These are phyloP conservation scores for Candida pseudocylindracea DNA, from an alignment of 1,139 yeast genomes.

Conservation along the genomic window DNA sequence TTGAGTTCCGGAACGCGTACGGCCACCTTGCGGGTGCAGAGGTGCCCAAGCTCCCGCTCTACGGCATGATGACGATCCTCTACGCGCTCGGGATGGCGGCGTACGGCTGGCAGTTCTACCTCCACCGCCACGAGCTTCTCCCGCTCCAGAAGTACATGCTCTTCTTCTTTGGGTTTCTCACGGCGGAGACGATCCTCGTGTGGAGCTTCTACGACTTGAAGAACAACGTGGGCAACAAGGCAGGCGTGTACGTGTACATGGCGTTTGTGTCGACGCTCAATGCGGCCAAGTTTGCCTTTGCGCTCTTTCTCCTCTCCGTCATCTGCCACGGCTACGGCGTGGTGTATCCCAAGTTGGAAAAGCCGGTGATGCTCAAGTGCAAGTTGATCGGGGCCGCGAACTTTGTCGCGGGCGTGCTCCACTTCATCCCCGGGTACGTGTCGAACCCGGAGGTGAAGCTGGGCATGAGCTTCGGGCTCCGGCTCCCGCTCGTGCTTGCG, in stretches of 20 bases:
- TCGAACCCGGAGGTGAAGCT: conserved; percentile 3
- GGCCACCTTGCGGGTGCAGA: conserved; percentile 82
- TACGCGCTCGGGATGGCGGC: conserved; percentile 65
- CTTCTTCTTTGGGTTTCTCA: conserved; percentile 64
- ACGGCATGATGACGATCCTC: conserved; percentile 66
- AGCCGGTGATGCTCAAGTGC: conserved; percentile 56
- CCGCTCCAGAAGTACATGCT: conserved; percentile 82
- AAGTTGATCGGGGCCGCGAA: conserved; percentile 56
- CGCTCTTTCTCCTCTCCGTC: conserved; percentile 68
- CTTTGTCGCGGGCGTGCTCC: conserved; percentile 44
- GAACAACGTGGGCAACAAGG: conserved; percentile 24
- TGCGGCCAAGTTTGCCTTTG: conserved; percentile 65
- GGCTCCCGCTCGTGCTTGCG: conserved; percentile 44
- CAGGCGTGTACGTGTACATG: conserved; percentile 25
- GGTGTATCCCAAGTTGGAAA: conserved; percentile 65
- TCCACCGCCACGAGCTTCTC: conserved; percentile 68
- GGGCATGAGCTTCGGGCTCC: conserved; percentile 5
- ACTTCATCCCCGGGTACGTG: conserved; percentile 43
- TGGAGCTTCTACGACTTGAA: conserved; percentile 85
- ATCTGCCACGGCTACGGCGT: conserved; percentile 91
- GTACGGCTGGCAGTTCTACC: conserved; percentile 72
- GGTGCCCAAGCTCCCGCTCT: conserved; percentile 76
- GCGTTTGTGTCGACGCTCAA: conserved; percentile 58
- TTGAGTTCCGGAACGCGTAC: conserved; percentile 74
- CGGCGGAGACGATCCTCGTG: conserved; percentile 65